Percentiles rank a stretch among this genome's conserved stretches.
phyloP scores from a whole-genome alignment of 805 yeast species.

The Metschnikowia arizonensis region DNA sequence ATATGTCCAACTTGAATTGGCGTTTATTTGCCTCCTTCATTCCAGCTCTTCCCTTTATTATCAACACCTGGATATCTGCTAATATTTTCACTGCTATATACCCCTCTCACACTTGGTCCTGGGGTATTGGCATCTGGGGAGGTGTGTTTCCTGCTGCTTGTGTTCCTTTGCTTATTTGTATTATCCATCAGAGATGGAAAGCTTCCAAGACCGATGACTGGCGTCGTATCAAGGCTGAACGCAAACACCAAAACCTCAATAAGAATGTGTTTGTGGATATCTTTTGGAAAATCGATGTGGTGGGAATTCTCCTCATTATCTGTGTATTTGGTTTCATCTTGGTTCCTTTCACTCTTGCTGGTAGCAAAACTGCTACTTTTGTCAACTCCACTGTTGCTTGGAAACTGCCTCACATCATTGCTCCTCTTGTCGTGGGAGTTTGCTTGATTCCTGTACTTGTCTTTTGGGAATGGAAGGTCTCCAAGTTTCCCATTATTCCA shows the following conservation, averaged over 20 bases:
- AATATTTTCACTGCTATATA: constrained; percentile 42
- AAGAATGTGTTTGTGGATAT: constrained; percentile 25
- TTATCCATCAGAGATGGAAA: constrained; percentile 51
- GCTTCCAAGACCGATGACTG: constrained; percentile 55
- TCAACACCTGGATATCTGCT: constrained; percentile 77
- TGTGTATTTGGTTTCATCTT: constrained; percentile 60
- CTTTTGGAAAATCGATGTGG: constrained; percentile 63
- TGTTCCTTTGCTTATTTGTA: constrained; percentile 54
- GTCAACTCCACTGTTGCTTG: constrained; percentile 40
- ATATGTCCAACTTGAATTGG: constrained; percentile 66
- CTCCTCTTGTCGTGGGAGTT: constrained; percentile 65
- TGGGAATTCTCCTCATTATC: constrained; percentile 56
- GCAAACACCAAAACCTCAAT: constrained; percentile 26
- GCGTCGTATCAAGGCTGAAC: constrained; percentile 37
- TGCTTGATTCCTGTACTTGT: constrained; percentile 54
- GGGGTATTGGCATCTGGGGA: constrained; percentile 74
- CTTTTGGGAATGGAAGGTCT: constrained; percentile 54
- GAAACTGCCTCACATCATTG: constrained; percentile 60
- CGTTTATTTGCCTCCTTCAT: constrained; percentile 61
- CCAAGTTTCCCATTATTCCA: constrained; percentile 64
- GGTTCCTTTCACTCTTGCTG: constrained; percentile 74
- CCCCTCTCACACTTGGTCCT: constrained; percentile 57
- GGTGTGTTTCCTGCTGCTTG: constrained; percentile 64
- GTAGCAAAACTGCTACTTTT: constrained; percentile 24
- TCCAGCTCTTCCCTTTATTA: constrained; percentile 68